These are phyloP conservation scores for Cystofilobasidium capitatum DNA, from an alignment of 768 basidiomycete species.

Conservation along the genomic window DNA sequence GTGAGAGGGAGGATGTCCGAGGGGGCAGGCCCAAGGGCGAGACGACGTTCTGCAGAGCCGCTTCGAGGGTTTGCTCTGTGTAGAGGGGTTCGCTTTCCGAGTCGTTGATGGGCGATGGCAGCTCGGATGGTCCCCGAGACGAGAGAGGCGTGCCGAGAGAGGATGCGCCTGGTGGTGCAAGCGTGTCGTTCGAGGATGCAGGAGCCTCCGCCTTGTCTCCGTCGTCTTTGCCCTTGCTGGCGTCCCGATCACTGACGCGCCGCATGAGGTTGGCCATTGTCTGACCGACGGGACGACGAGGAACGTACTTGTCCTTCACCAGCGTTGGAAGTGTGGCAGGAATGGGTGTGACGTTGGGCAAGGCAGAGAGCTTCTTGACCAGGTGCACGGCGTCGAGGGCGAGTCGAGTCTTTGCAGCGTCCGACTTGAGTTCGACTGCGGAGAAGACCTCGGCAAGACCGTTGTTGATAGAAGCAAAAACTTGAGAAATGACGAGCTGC, in stretches of 20 bases:
- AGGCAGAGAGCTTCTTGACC: conserved; percentile 60
- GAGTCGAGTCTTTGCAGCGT: conserved; percentile 79
- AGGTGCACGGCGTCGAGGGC: conserved; percentile 68
- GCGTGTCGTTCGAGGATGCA: not conserved
- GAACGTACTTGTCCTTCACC: conserved; percentile 64
- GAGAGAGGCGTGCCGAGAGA: not conserved
- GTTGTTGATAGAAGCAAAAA: conserved; percentile 85
- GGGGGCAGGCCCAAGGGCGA: not conserved
- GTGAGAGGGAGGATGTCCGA: not conserved
- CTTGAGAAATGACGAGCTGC: conserved; percentile 88
- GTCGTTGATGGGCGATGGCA: not conserved
- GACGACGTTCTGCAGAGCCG: not conserved
- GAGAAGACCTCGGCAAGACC: conserved; percentile 77
- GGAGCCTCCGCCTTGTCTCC: not conserved
- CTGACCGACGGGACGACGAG: conserved; percentile 27
- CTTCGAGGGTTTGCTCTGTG: not conserved
- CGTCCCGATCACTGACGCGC: conserved; percentile 18
- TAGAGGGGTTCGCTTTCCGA: not conserved
- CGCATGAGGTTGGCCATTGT: conserved; percentile 26
- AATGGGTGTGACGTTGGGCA: conserved; percentile 56
- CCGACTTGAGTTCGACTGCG: conserved; percentile 68
- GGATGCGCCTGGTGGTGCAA: not conserved
- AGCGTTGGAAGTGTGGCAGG: conserved; percentile 73
- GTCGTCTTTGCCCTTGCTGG: not conserved
- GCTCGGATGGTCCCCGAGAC: not conserved